Base-by-base conservation (phyloP, 2,329 filamentous ascomycete species). In the Aureobasidium vineae region DNA sequence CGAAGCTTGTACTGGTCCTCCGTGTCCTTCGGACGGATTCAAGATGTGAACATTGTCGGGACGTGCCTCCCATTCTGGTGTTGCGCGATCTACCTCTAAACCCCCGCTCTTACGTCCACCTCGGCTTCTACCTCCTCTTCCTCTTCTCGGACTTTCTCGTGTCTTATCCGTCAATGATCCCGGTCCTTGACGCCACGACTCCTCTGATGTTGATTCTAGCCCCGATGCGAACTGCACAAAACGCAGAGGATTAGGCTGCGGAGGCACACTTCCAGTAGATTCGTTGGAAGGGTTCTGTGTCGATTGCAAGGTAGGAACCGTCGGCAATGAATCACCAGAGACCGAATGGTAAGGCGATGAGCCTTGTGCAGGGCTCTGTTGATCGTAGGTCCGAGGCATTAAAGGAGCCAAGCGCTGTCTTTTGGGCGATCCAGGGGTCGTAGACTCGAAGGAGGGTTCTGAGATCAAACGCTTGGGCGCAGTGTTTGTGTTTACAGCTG, bases 401-500 rank as follows among this genome's bases (percentile, higher is more conserved):
- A 76, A 68, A 3, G 76, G 76, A 16, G 75, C 78, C 19, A 81
- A 72, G 68, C 76, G 79, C n/a, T 76, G 79, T 28, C 80, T 75
- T 68, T 83, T 83, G 1, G 80, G 77, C 11, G 79, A 80, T 57
- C 74, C 78, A 7, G 76, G 67, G 31, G 70, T 68, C 8, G 72
- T 69, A 5, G 71, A 69, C 63, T 74, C 68, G 71, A 73, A 70
- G 70, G 74, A 66, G 53, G 73, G 38, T 16, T 78, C 74, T 5
- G 77, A 68, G 38, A 72, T 72, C 28, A 69, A 71, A 3, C 80
- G 77, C 68, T 82, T 82, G 2, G 72, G 70, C 7, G 75, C 74
- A 43, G 76, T 72, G 64, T 77, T 79, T 47, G 77, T 72, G 23
- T 82, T 82, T 23, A 81, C 76, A 6, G 79, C 73, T 1, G 78